A percentile compares a stretch with the other conserved stretches of the same genome.
Conservation (phyloP, 1,284 basidiomycete species). For the Malassezia vespertilionis region DNA sequence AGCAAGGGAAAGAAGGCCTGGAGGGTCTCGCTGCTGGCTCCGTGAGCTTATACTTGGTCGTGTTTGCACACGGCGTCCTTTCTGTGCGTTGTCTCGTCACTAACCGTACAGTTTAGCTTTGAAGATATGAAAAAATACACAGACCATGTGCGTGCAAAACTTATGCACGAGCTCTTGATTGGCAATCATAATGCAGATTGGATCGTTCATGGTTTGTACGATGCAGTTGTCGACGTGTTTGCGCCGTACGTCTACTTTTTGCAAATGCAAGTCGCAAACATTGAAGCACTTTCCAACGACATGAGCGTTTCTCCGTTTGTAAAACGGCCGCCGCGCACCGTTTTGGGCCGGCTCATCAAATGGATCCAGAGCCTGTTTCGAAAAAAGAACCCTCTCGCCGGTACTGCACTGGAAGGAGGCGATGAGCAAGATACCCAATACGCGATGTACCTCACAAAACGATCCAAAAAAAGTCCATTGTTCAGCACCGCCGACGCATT, state of each 20-base stretch:
- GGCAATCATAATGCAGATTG: slow-evolving; percentile 54
- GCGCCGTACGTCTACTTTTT: slow-evolving; percentile 75
- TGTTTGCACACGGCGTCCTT: slow-evolving; percentile 80
- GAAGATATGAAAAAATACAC: slow-evolving; percentile 80
- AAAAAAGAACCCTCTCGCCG: too few species aligned
- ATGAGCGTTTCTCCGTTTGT: not conserved
- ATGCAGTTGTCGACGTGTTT: slow-evolving; percentile 88
- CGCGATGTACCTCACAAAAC: too few species aligned
- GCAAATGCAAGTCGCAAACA: slow-evolving; percentile 16
- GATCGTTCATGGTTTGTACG: slow-evolving; percentile 85
- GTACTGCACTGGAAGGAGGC: too few species aligned
- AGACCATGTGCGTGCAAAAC: slow-evolving; percentile 63
- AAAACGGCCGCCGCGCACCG: not conserved
- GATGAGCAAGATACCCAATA: too few species aligned
- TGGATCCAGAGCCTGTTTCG: too few species aligned
- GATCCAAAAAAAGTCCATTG: not conserved
- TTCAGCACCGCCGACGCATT: slow-evolving; percentile 31
- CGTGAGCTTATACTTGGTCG: slow-evolving; percentile 75
- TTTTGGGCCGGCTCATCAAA: too few species aligned
- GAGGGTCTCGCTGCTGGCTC: slow-evolving; percentile 61
- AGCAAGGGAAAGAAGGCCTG: slow-evolving; percentile 54
- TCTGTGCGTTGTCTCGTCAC: too few species aligned
- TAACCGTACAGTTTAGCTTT: slow-evolving; percentile 89
- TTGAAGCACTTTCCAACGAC: slow-evolving; percentile 23
- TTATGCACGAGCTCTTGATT: slow-evolving; percentile 46